Base-by-base conservation (phyloP, 2,329 filamentous ascomycete species). In the Fusarium pseudograminearum region DNA sequence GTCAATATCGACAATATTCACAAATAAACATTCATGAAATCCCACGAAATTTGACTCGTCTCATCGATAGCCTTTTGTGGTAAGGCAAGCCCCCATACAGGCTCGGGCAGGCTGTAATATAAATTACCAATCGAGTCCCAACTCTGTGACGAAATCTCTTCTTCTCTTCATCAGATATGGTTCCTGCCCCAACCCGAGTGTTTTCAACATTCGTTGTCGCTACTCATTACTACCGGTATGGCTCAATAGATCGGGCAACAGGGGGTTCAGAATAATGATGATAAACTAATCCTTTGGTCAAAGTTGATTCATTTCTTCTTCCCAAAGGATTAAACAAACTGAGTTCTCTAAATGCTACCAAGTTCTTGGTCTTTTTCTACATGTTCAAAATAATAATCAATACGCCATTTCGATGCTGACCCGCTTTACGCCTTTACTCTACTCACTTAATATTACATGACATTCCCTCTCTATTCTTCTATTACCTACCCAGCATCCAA, bases 391-490 rank as follows among this genome's bases (percentile, higher is more conserved):
- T 40, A 40, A 40, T 40, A 40, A 40, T 8, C 36, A 22, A 38
- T 20, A 40, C 36, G 36, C 36, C n/a, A 15, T 40, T 40, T 40
- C n/a, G 14, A 40, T 40, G n/a, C n/a, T 40, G 36, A 40, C 36
- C 36, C 36, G 36, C 36, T 40, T 40, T 40, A 40, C 5, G 11
- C 5, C 36, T 53, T 42, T 31, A 44, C 22, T 26, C 22, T 33
- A 38, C 24, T 57, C 61, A 61, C 57, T 68, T 63, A 30, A 30
- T 12, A 30, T 30, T 30, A 65, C 53, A 67, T 57, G 56, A 67
- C 48, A 41, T 22, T 28, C 33, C 7, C 7, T 30, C 18, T 12
- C 26, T 41, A 36, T 40, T 48, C 14, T 42, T 48, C 14, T 30
- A 8, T 28, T 40, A 28, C 7, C 28, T 40, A 28, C 7, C 28